Conservation (phyloP, 345 rosid species). For the Dimocarpus longan region DNA sequence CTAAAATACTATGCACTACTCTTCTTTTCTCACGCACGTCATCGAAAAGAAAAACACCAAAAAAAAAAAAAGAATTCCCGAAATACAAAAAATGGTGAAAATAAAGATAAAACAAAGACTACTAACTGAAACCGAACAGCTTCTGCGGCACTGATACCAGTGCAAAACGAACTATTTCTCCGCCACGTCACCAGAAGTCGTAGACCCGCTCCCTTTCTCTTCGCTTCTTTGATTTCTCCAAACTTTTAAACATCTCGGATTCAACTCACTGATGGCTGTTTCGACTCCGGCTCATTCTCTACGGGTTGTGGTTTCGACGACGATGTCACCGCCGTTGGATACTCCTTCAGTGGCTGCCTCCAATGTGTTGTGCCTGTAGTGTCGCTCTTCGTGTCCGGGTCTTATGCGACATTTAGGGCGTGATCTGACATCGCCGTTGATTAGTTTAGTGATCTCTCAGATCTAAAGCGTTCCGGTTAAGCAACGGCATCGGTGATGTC, state of each 20-base stretch:
- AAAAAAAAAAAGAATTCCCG: neutral
- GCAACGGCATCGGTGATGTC: conserved; percentile 64
- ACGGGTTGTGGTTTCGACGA: conserved; percentile 38
- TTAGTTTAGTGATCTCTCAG: conserved; percentile 38
- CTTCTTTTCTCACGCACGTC: neutral
- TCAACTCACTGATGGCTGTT: conserved; percentile 48
- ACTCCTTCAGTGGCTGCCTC: conserved; percentile 37
- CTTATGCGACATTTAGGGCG: conserved; percentile 27
- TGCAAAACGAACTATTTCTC: conserved; percentile 56
- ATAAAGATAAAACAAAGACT: neutral
- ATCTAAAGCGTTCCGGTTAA: conserved; percentile 43
- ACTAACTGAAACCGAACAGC: conserved; percentile 16
- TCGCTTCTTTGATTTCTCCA: conserved; percentile 1
- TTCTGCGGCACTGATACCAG: conserved; percentile 38
- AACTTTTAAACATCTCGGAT: neutral
- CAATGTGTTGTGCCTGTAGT: conserved; percentile 35
- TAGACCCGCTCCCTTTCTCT: neutral
- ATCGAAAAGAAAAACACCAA: neutral
- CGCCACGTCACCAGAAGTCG: conserved; percentile 38
- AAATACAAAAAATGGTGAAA: too few relatives aligned
- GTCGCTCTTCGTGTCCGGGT: conserved; percentile 22
- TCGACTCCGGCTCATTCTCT: conserved; percentile 29
- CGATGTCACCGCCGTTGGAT: conserved; percentile 38
- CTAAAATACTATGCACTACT: neutral
- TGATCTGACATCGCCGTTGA: conserved; percentile 49